Evolutionary conservation across 306 rosid species (phyloP), one percentile per base, ranked within the genome.

Genomic region (Cicer cuneatum): DNA sequence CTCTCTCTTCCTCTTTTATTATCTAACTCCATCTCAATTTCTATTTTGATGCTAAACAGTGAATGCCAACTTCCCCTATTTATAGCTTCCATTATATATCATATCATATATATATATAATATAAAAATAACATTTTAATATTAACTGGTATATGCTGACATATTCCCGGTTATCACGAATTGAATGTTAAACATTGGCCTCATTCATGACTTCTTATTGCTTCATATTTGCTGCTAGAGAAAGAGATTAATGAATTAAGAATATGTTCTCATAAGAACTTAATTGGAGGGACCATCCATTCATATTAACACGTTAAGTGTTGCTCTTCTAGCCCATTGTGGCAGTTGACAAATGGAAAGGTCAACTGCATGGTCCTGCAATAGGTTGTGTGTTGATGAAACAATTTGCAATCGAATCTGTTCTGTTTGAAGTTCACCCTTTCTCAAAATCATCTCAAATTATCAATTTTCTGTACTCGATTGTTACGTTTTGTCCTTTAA

Each of bases 361-460:
- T 81, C 85, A 76, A 65, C 78, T 76, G 59, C 59, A 56, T 63
- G 61, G 66, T 42, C 16, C 38, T 74, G 35, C 70, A 15, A 5
- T 72, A 5, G 11, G 57, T 54, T 66, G 13, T 63, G 49, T 63
- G 58, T 73, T 77, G 70, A 69, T 77, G 43, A 67, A 77, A 58
- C 89, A 68, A 74, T 79, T 83, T 59, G 82, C 77, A 7, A 70
- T 18, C 59, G 81, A 81, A 77, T 68, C 29, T 48, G 59, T 68
- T 68, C 59, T 0, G 39, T 67, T 67, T 67, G 10, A 47, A 48
- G 14, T 46, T 13, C 42, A 66, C 24, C 42, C 58, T n/a, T 0
- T 7, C 10, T 64, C 16, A 5, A 12, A 64, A 10, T 2, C 69
- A 1, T 7, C 19, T 12, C 24, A 61, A 37, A n/a, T n/a, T 0